These are phyloP conservation scores for Pyricularia sp. DNA, from an alignment of 2,329 filamentous ascomycete genomes.

Conservation along the genomic window DNA sequence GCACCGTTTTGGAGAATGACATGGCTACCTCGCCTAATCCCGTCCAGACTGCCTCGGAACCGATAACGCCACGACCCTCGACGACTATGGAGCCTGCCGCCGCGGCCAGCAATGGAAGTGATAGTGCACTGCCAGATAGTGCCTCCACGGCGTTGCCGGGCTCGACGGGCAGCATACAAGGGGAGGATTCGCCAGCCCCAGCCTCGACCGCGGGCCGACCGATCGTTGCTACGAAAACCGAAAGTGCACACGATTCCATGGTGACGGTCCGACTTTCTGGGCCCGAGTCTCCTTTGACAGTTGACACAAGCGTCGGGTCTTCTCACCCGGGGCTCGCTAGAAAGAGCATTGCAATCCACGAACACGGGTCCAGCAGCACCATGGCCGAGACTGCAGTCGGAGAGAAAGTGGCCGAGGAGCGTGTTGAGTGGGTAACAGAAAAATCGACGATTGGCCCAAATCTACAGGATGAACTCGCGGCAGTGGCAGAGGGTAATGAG, in stretches of 20 bases:
- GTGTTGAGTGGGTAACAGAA: neutral
- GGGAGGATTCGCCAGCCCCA: neutral
- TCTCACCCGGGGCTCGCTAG: constrained; percentile 10
- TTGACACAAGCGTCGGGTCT: constrained; percentile 18
- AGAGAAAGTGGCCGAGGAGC: neutral
- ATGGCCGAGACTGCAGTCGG: constrained; percentile 7
- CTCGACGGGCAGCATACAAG: neutral
- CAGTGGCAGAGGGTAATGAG: neutral
- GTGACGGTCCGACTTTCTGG: constrained; percentile 59
- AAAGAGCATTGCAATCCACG: constrained; percentile 13
- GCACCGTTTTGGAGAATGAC: neutral
- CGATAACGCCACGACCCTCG: constrained; percentile 5
- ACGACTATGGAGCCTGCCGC: constrained; percentile 7
- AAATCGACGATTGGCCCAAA: neutral
- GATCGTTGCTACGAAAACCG: neutral
- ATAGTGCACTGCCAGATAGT: neutral
- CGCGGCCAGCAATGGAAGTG: neutral
- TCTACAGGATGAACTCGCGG: constrained; percentile 12
- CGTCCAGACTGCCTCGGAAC: constrained; percentile 1
- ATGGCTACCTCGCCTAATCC: neutral
- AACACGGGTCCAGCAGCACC: constrained; percentile 11
- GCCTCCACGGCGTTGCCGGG: neutral
- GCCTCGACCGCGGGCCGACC: neutral
- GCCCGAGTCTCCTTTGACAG: constrained; percentile 20
- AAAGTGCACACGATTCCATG: constrained; percentile 46